These are phyloP conservation scores for Tillandsia fasciculata DNA, from an alignment of 176 grass and related monocot species.

Conservation along the genomic window DNA sequence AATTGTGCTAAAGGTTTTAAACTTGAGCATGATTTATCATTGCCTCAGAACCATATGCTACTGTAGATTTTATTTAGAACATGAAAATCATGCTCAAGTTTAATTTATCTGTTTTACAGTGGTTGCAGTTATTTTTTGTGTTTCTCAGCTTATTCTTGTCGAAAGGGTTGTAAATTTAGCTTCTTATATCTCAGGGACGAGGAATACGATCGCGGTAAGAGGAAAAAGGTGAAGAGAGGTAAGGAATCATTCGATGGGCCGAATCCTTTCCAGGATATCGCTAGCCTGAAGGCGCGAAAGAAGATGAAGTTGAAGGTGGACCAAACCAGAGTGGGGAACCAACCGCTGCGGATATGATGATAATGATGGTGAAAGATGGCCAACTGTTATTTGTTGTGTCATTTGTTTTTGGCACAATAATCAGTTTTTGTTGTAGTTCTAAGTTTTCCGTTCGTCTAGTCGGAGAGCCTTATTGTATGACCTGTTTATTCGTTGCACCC, in stretches of 20 bases:
- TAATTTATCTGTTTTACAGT: neutral
- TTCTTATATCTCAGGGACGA: slow-evolving; percentile 39
- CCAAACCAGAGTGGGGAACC: slow-evolving; percentile 22
- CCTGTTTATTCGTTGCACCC: no score
- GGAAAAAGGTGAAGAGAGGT: slow-evolving; percentile 52
- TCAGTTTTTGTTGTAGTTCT: neutral
- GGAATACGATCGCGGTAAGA: slow-evolving; percentile 52
- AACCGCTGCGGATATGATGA: slow-evolving; percentile 36
- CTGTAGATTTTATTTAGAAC: neutral
- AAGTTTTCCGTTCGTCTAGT: no score
- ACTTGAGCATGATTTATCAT: no score
- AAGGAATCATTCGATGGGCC: slow-evolving; percentile 22
- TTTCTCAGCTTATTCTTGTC: neutral
- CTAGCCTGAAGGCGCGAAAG: slow-evolving; percentile 30
- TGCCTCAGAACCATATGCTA: neutral
- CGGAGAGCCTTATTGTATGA: no score
- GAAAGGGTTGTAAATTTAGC: neutral
- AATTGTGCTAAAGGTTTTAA: no score
- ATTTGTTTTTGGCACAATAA: slow-evolving; percentile 14
- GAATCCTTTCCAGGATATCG: slow-evolving; percentile 61
- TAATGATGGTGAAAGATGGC: slow-evolving; percentile 6
- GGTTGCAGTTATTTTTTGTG: neutral
- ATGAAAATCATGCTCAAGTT: neutral
- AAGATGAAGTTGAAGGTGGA: slow-evolving; percentile 34
- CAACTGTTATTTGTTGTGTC: slow-evolving; percentile 7